phyloP scores from a whole-genome alignment of 1,139 yeast species.

The Zygosaccharomyces pseudobailii region DNA sequence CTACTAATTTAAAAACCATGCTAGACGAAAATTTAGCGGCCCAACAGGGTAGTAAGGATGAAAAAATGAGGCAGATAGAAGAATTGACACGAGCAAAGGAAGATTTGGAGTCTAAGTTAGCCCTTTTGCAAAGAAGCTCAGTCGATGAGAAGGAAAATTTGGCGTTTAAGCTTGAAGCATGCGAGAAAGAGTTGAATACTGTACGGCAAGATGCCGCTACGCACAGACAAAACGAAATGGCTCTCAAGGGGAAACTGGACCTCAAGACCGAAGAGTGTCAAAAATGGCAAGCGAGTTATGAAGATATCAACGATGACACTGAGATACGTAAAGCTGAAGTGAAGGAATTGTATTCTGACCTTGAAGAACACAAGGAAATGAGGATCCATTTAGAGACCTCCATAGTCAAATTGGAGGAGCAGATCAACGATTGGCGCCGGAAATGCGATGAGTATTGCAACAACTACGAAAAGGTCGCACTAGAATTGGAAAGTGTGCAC shows the following conservation, averaged over 20 bases:
- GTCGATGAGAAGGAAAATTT: conserved; percentile 7
- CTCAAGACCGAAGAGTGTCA: conserved; percentile 12
- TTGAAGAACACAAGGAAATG: conserved; percentile 19
- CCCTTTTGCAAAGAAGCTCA: background rate
- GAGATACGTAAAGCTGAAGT: conserved; percentile 30
- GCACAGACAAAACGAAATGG: conserved; percentile 8
- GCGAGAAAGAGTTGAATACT: conserved; percentile 3
- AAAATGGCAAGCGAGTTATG: conserved; percentile 18
- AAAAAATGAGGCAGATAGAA: conserved; percentile 13
- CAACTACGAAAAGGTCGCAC: conserved; percentile 25
- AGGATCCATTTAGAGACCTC: conserved; percentile 21
- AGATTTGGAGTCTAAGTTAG: conserved; percentile 11
- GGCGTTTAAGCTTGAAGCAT: conserved; percentile 1
- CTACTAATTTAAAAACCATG: conserved; percentile 7
- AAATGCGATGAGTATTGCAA: conserved; percentile 22
- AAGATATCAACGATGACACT: conserved; percentile 26
- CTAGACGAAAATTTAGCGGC: conserved; percentile 10
- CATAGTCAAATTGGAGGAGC: conserved; percentile 16
- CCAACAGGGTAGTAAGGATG: conserved; percentile 12
- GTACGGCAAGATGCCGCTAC: conserved; percentile 9
- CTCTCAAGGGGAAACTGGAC: conserved; percentile 3
- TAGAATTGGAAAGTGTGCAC: conserved; percentile 27
- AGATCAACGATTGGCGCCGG: conserved; percentile 18
- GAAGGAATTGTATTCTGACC: conserved; percentile 19
- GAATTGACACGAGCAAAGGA: conserved; percentile 9